Evolutionary conservation across 192 early-diverging fungal species (phyloP).

Genomic region (Funneliformis geosporum): DNA sequence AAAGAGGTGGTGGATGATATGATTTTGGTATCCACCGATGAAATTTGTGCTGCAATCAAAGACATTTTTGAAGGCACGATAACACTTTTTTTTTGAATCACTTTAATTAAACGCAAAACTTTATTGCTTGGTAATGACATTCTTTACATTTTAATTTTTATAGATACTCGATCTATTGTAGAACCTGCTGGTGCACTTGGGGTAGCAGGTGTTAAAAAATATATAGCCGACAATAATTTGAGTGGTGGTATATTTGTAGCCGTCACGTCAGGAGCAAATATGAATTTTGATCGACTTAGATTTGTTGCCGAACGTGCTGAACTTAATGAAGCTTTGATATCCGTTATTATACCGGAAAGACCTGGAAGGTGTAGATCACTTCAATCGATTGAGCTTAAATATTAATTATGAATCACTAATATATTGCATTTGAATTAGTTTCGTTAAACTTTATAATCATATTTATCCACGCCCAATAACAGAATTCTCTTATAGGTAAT

Average conservation of each 20-base stretch:
- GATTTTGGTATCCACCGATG: constrained; percentile 90
- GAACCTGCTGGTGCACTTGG: constrained; percentile 95
- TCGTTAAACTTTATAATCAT: constrained; percentile 73
- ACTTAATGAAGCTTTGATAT: constrained; percentile 90
- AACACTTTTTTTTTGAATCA: not conserved
- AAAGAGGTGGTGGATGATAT: constrained; percentile 84
- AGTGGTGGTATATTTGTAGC: constrained; percentile 70
- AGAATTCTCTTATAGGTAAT: constrained; percentile 81
- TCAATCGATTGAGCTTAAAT: constrained; percentile 4
- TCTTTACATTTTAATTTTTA: not conserved
- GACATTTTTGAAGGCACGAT: constrained; percentile 72
- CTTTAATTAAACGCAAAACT: not conserved
- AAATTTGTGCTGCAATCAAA: constrained; percentile 93
- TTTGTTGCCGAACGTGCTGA: constrained; percentile 96
- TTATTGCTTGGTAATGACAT: not conserved
- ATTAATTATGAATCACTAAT: not conserved
- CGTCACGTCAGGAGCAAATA: constrained; percentile 92
- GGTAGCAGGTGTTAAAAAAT: constrained; percentile 87
- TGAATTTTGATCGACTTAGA: constrained; percentile 98
- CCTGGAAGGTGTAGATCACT: constrained; percentile 64
- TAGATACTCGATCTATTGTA: constrained; percentile 89
- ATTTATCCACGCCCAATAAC: constrained; percentile 87
- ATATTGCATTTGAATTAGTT: constrained; percentile 46
- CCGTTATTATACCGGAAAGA: constrained; percentile 88
- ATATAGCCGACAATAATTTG: constrained; percentile 55